Conservation (phyloP, 2,329 filamentous ascomycete genomes). For the Emmonsiellopsis sp. region DNA sequence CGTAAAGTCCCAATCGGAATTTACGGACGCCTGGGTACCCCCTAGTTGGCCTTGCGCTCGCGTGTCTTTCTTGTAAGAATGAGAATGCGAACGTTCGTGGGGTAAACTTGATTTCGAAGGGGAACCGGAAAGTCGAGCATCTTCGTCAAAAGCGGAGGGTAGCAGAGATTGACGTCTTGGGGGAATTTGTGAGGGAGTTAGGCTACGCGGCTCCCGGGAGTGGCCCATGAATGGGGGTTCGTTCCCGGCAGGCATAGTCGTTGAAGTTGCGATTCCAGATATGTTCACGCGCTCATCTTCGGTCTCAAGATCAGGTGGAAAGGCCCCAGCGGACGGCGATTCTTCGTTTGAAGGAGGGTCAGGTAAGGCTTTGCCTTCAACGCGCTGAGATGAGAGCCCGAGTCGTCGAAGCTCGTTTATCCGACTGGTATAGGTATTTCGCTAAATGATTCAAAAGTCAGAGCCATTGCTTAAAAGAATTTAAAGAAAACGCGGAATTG, state of each 20-base stretch:
- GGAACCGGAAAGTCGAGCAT: conserved; percentile 12
- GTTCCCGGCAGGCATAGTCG: conserved; percentile 44
- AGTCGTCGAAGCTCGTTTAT: conserved; percentile 79
- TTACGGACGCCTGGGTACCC: not conserved
- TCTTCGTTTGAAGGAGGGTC: conserved; percentile 57
- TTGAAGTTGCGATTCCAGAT: conserved; percentile 45
- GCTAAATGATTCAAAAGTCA: conserved; percentile 41
- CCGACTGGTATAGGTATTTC: conserved; percentile 79
- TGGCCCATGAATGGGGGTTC: conserved; percentile 17
- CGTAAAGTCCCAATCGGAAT: conserved; percentile 57
- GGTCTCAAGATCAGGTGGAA: conserved; percentile 4
- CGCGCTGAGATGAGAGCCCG: conserved; percentile 40
- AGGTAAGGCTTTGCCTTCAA: conserved; percentile 67
- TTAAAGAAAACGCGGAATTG: not conserved
- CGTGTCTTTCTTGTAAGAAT: conserved; percentile 9
- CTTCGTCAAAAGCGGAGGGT: conserved; percentile 25
- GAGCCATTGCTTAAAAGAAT: not conserved
- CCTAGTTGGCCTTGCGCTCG: not conserved
- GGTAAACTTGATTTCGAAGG: conserved; percentile 35
- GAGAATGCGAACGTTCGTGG: conserved; percentile 29
- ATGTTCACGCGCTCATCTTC: conserved; percentile 28
- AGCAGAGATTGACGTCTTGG: conserved; percentile 31
- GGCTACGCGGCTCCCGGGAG: conserved; percentile 17
- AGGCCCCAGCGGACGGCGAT: conserved; percentile 23
- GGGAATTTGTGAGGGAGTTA: conserved; percentile 24